Evolutionary conservation across 257 asterid species (phyloP).

Genomic region (Ocimum tenuiflorum): DNA sequence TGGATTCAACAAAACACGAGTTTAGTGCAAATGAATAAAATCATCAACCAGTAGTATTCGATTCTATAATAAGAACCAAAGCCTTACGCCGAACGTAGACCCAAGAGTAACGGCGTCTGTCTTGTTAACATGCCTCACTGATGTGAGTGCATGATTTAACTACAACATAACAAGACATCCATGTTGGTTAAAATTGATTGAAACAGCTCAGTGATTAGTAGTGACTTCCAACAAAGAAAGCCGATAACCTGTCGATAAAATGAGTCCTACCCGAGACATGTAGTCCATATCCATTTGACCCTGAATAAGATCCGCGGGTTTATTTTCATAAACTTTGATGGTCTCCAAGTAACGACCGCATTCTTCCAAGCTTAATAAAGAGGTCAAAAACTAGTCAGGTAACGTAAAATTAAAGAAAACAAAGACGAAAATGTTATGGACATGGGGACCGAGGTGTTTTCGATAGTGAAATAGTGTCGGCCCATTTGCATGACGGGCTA

Average conservation of each 20-base stretch:
- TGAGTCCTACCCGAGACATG: constrained; percentile 60
- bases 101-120: constrained; percentile 98
- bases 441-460: too few species aligned
- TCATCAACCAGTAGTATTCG: neutral
- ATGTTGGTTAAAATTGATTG: constrained; percentile 8
- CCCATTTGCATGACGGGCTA: too few species aligned
- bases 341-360: constrained; percentile 98
- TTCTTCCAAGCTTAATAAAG: constrained; percentile 72
- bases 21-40: constrained; percentile 1
- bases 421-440: too few species aligned
- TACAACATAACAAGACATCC: constrained; percentile 19
- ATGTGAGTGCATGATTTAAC: constrained; percentile 83
- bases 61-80: neutral
- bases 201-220: neutral
- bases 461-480: too few species aligned
- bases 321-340: constrained; percentile 86
- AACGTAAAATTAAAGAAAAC: too few species aligned
- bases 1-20: constrained; percentile 22
- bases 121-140: constrained; percentile 93
- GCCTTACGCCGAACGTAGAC: constrained; percentile 87
- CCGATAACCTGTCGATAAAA: neutral
- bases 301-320: constrained; percentile 93
- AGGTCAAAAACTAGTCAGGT: constrained; percentile 7
- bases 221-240: constrained; percentile 12
- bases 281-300: constrained; percentile 97